These are phyloP conservation scores for Candida sp. DNA, from an alignment of 1,139 yeast genomes.

Conservation along the genomic window DNA sequence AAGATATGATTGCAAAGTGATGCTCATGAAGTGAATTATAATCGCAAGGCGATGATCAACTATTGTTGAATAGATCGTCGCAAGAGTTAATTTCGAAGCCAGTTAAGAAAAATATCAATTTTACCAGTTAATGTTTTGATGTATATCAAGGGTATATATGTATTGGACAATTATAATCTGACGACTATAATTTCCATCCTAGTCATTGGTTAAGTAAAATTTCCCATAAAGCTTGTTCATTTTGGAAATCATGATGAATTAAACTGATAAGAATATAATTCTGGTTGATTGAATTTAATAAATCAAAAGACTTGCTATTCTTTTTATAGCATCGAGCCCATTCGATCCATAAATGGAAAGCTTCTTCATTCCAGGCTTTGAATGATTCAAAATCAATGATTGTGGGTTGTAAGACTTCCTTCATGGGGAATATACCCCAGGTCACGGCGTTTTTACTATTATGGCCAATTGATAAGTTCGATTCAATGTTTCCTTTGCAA, in stretches of 20 bases:
- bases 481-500: constrained; percentile 49
- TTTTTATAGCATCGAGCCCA: constrained; percentile 83
- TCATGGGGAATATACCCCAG: constrained; percentile 93
- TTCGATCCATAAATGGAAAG: constrained; percentile 85
- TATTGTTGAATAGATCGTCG: no score
- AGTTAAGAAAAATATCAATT: no score
- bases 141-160: background rate
- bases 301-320: constrained; percentile 49
- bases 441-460: constrained; percentile 72
- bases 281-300: constrained; percentile 59
- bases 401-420: constrained; percentile 85
- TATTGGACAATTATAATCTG: background rate
- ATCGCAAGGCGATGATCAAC: no score
- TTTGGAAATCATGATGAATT: constrained; percentile 78
- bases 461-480: constrained; percentile 47
- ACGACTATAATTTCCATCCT: constrained; percentile 9
- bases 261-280: constrained; percentile 76
- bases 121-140: no score
- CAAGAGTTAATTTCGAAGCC: no score
- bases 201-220: constrained; percentile 38
- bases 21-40: no score
- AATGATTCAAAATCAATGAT: constrained; percentile 86
- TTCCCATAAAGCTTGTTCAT: constrained; percentile 79
- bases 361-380: constrained; percentile 93
- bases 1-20: no score